phyloP scores from a whole-genome alignment of 495 filamentous ascomycete species.

The Annulohypoxylon bovei region DNA sequence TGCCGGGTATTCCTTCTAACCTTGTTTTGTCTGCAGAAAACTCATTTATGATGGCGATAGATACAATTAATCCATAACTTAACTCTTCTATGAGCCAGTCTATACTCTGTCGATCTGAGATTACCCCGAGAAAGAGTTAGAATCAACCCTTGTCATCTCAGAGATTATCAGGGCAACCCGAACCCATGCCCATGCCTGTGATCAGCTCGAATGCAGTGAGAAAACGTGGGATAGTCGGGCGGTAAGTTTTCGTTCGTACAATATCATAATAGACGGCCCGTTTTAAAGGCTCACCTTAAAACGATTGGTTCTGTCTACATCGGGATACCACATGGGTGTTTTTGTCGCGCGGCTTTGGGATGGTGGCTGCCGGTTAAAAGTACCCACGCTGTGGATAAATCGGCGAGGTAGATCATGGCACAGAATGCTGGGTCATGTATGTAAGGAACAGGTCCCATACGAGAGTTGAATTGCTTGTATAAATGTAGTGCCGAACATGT shows the following conservation, averaged over 20 bases:
- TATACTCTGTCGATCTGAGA: conserved; percentile 19
- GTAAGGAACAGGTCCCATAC: conserved; percentile 36
- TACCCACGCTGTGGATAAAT: conserved; percentile 38
- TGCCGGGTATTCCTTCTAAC: background rate
- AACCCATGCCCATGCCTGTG: background rate
- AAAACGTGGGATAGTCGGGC: conserved; percentile 20
- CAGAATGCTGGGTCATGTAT: conserved; percentile 31
- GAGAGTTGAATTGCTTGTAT: conserved; percentile 26
- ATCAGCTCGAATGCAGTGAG: background rate
- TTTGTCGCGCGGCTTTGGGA: conserved; percentile 25
- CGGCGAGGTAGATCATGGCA: conserved; percentile 34
- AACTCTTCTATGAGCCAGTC: background rate
- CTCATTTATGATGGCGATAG: conserved; percentile 16
- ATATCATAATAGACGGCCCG: conserved; percentile 30
- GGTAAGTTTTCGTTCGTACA: conserved; percentile 25
- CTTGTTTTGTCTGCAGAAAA: conserved; percentile 21
- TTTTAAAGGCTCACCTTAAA: conserved; percentile 29
- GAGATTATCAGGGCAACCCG: background rate
- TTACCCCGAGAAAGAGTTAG: background rate
- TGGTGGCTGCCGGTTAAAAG: conserved; percentile 40
- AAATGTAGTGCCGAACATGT: conserved; percentile 28
- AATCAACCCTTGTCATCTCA: background rate
- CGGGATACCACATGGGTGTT: conserved; percentile 27
- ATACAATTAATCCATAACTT: conserved; percentile 5
- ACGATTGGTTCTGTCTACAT: conserved; percentile 18